phyloP scores from a whole-genome alignment of 148 eudicot genomes.

The Camellia granthamiana region DNA sequence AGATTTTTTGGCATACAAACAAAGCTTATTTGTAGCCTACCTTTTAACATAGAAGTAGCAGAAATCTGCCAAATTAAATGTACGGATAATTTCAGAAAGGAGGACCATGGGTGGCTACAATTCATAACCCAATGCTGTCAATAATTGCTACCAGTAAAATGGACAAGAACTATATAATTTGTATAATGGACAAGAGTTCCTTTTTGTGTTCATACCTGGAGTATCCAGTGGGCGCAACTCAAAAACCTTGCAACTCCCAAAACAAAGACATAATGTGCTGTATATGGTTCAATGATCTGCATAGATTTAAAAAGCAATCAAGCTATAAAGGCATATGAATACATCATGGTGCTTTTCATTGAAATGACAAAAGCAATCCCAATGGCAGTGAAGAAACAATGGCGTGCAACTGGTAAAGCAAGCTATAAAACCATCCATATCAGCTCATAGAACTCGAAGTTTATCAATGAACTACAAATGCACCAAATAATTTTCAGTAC shows the following conservation, averaged over 20 bases:
- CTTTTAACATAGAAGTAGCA: conserved; percentile 39
- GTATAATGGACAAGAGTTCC: too few species aligned
- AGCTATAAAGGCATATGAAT: background rate
- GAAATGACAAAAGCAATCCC: background rate
- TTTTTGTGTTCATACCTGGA: conserved; percentile 25
- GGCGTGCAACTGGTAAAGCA: background rate
- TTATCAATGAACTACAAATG: background rate
- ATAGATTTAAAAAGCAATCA: background rate
- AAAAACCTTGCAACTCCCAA: conserved; percentile 51
- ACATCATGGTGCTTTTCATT: background rate
- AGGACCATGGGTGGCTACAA: conserved; percentile 30
- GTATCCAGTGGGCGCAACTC: conserved; percentile 57
- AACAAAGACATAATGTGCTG: conserved; percentile 55
- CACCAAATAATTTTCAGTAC: background rate
- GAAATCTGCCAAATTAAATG: conserved; percentile 37
- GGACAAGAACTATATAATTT: too few species aligned
- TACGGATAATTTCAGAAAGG: conserved; percentile 29
- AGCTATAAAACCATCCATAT: too few species aligned
- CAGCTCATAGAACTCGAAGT: background rate
- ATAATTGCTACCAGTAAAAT: background rate
- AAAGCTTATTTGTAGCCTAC: conserved; percentile 7
- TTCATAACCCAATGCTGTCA: conserved; percentile 28
- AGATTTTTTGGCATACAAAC: background rate
- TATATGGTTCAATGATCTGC: conserved; percentile 54
- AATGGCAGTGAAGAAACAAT: too few species aligned